Percentiles rank a stretch among this genome's conserved stretches.
phyloP scores from a whole-genome alignment of 164 flowering plant species.

The Warburgia ugandensis region DNA sequence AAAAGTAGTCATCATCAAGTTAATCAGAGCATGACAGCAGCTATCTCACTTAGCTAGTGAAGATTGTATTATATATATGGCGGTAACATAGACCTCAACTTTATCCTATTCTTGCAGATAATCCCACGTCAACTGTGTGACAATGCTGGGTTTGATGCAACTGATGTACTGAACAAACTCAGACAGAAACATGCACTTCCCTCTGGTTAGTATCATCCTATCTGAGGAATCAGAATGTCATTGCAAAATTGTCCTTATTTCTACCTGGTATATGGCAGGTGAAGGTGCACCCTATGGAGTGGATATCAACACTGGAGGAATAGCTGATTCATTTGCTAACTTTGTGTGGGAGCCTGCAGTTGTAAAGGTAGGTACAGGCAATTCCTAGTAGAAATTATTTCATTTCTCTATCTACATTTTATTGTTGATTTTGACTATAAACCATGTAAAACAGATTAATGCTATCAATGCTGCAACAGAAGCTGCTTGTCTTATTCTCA shows the following conservation, averaged over 20 bases:
- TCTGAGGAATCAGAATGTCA: background rate
- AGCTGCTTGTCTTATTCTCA: conserved; percentile 87
- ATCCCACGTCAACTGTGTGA: conserved; percentile 97
- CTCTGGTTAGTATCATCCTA: conserved; percentile 46
- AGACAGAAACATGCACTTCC: conserved; percentile 96
- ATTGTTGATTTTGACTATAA: too few species aligned
- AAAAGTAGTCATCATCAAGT: too few species aligned
- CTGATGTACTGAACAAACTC: conserved; percentile 93
- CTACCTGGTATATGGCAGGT: conserved; percentile 32
- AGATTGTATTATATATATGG: too few species aligned
- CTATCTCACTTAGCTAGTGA: too few species aligned
- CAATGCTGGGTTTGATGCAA: conserved; percentile 99
- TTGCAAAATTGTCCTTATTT: conserved; percentile 1
- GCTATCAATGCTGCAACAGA: conserved; percentile 97
- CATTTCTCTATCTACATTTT: too few species aligned
- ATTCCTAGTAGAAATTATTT: too few species aligned
- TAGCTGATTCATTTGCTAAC: conserved; percentile 84
- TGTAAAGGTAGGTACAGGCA: conserved; percentile 83
- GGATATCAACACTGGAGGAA: conserved; percentile 95
- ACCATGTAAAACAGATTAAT: conserved; percentile 55
- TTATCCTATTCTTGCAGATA: conserved; percentile 37
- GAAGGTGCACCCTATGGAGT: conserved; percentile 94
- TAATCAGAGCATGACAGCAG: too few species aligned
- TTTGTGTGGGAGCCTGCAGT: conserved; percentile 99
- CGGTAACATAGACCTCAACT: background rate